These are phyloP conservation scores for Ascochyta viciae-villosae DNA, from an alignment of 2,329 filamentous ascomycete species.

Conservation along the genomic window DNA sequence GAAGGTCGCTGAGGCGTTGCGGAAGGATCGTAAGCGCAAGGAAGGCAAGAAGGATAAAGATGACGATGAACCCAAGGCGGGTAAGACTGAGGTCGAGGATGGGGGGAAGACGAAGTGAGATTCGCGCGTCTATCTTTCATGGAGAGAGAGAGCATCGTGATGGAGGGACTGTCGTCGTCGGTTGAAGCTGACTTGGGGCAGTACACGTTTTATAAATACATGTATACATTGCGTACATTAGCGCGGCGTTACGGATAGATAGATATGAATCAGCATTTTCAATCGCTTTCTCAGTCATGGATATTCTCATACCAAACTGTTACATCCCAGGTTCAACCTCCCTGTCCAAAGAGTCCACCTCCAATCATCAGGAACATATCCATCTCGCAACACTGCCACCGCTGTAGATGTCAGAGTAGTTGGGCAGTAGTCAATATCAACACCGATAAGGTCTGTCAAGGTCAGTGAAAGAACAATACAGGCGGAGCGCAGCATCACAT, in stretches of 20 bases:
- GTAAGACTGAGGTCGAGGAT: constrained; percentile 12
- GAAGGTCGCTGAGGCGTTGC: constrained; percentile 60
- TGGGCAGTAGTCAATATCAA: no score
- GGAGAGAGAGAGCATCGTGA: no score
- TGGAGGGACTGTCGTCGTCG: no score
- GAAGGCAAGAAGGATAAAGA: constrained; percentile 47
- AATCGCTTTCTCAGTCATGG: neutral
- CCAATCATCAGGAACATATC: no score
- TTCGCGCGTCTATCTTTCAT: neutral
- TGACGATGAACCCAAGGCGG: constrained; percentile 24
- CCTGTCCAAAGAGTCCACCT: no score
- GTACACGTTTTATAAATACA: neutral
- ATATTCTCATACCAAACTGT: no score
- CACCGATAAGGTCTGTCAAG: no score
- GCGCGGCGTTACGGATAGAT: constrained; percentile 15
- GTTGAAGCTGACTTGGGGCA: no score
- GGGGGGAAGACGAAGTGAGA: neutral
- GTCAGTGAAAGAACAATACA: no score
- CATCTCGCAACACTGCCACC: no score
- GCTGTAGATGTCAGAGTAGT: no score
- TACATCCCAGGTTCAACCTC: no score
- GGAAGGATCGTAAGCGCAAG: constrained; percentile 55
- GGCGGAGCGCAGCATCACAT: neutral
- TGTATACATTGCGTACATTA: constrained; percentile 5
- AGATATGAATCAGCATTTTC: constrained; percentile 3